Conservation (phyloP, 306 rosid species). For the Dalbergia oliveri region DNA sequence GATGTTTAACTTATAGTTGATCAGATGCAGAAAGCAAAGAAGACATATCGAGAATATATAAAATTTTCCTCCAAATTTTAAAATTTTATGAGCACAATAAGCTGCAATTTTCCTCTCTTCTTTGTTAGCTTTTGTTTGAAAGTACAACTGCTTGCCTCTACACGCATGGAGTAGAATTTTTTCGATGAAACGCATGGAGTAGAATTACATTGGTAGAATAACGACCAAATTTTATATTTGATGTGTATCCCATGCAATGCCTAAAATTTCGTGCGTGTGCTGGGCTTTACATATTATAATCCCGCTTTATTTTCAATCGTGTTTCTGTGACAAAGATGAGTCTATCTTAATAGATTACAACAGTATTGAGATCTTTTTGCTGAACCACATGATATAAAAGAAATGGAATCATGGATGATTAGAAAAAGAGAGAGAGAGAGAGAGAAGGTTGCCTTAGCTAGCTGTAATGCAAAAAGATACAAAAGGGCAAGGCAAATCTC, state of each 20-base stretch:
- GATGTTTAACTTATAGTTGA: not conserved
- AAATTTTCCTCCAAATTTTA: not conserved
- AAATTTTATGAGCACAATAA: not conserved
- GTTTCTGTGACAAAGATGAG: not conserved
- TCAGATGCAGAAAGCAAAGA: not conserved
- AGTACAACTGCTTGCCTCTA: no score
- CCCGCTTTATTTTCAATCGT: slow-evolving; percentile 25
- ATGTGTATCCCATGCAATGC: slow-evolving; percentile 4
- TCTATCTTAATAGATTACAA: not conserved
- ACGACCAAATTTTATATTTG: not conserved
- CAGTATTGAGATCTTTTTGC: not conserved
- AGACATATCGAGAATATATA: not conserved
- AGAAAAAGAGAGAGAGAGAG: not conserved
- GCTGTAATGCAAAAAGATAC: slow-evolving; percentile 26
- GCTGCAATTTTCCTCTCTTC: not conserved
- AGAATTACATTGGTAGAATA: not conserved
- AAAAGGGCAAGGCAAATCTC: slow-evolving; percentile 2
- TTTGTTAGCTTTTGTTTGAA: not conserved
- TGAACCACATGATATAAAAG: slow-evolving; percentile 2
- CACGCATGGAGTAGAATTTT: no score
- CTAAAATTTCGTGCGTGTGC: slow-evolving; percentile 10
- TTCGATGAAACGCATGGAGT: no score
- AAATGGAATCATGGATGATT: slow-evolving; percentile 6
- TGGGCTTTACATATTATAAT: not conserved
- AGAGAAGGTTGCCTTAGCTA: not conserved